Evolutionary conservation across 2,329 filamentous ascomycete genomes (phyloP), one percentile per base, ranked within the genome.

Genomic region (Grosmannia serpens): DNA sequence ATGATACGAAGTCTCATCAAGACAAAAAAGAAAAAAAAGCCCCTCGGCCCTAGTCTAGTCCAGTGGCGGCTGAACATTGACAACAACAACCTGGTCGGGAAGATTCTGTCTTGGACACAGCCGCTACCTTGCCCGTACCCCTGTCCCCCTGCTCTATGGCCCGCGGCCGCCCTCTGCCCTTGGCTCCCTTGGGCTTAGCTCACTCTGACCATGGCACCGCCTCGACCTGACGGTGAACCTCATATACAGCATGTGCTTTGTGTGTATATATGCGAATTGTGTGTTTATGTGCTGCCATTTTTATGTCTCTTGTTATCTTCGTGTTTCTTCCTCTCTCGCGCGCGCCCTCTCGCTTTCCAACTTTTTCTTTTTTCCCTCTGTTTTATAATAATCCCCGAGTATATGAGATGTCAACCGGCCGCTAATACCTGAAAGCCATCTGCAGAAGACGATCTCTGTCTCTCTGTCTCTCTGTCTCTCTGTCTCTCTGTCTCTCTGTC

Each of bases 31-130:
- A 31, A 11, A 22, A 47, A 44, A 44, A n/a, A 44, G 26, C 27
- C 44, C 38, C 59, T 59, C 41, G 55, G 54, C 50, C 58, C 60
- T 58, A 58, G 59, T 60, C 49, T 57, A 55, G 60, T 54, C 60
- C 60, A 53, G 59, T 63, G 59, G 64, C 65, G 62, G 65, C 65
- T 66, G 65, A 65, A 63, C 55, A 64, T 53, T 60, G 60, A 62
- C 61, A 60, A 61, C 61, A 61, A 63, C 62, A 62, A 64, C 60
- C 62, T 63, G 63, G 65, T 63, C 64, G 62, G 60, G 58, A 58
- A 59, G 52, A 61, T 61, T 58, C 61, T 64, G 65, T 66, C 63
- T 67, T 62, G 53, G 59, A 63, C 64, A 65, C 62, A 64, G 62
- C 59, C 60, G 59, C 59, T 64, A 62, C 61, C 52, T 57, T 57